A percentile compares a stretch with the other conserved stretches of the same genome.
Conservation (phyloP, 2,329 filamentous ascomycete species). For the Tolypocladium ophioglossoides region DNA sequence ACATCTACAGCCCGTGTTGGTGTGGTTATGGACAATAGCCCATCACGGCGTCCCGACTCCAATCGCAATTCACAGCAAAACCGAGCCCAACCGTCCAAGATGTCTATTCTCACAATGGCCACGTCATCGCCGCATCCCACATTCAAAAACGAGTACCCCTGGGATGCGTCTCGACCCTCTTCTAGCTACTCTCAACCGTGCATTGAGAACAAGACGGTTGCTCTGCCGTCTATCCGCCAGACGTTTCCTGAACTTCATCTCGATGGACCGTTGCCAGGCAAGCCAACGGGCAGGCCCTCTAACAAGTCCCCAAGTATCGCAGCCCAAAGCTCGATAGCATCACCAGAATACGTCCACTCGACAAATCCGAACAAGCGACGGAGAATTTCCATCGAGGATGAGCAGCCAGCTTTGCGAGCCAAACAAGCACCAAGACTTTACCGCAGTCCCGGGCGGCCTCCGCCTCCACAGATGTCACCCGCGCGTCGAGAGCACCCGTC, state of each 20-base stretch:
- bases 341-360: slow-evolving; percentile 39
- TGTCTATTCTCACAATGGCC: slow-evolving; percentile 40
- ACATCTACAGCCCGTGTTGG: slow-evolving; percentile 3
- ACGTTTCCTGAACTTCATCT: slow-evolving; percentile 32
- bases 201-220: slow-evolving; percentile 28
- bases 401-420: slow-evolving; percentile 25
- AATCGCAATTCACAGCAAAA: slow-evolving; percentile 14
- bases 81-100: slow-evolving; percentile 22
- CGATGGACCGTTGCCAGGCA: slow-evolving; percentile 5
- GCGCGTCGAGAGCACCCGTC: slow-evolving; percentile 16
- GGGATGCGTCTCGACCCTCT: slow-evolving; percentile 23
- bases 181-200: slow-evolving; percentile 24
- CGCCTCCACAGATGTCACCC: slow-evolving; percentile 25
- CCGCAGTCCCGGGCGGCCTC: slow-evolving; percentile 21
- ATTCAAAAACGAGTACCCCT: slow-evolving; percentile 28
- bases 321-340: slow-evolving; percentile 13
- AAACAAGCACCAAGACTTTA: slow-evolving; percentile 38
- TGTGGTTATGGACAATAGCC: slow-evolving; percentile 31
- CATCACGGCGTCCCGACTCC: slow-evolving; percentile 18
- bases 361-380: slow-evolving; percentile 37
- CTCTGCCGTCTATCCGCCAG: slow-evolving; percentile 40
- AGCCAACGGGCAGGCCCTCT: background rate
- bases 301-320: background rate
- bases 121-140: slow-evolving; percentile 28
- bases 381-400: slow-evolving; percentile 31